These are phyloP conservation scores for Rhizophlyctis rosea DNA, from an alignment of 192 early-diverging fungal species.

Conservation along the genomic window DNA sequence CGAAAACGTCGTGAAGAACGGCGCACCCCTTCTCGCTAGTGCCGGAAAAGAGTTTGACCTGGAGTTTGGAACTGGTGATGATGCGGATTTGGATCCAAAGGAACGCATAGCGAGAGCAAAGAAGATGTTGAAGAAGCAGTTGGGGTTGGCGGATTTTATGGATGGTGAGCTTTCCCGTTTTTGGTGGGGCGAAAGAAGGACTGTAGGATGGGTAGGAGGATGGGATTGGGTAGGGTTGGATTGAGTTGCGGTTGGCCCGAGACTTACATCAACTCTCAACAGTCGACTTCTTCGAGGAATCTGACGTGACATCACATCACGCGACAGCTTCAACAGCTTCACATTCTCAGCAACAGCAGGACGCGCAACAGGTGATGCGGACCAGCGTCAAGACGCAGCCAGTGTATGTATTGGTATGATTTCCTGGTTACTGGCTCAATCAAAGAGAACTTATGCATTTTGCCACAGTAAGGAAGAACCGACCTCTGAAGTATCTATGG, in stretches of 20 bases:
- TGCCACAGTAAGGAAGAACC: not conserved
- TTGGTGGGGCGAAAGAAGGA: too few species aligned
- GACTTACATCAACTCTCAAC: too few species aligned
- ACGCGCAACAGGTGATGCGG: not conserved
- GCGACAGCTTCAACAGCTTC: not conserved
- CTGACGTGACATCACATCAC: conserved; percentile 49
- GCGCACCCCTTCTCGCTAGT: conserved; percentile 74
- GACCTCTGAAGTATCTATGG: conserved; percentile 52
- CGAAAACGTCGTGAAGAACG: conserved; percentile 71
- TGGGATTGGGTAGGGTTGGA: too few species aligned
- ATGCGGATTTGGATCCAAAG: conserved; percentile 71
- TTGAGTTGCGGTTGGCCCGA: too few species aligned
- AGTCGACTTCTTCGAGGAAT: conserved; percentile 85
- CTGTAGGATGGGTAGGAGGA: too few species aligned
- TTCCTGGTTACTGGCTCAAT: too few species aligned
- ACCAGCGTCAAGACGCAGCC: not conserved
- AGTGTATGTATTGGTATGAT: not conserved
- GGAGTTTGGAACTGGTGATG: too few species aligned
- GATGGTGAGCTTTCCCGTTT: conserved; percentile 53
- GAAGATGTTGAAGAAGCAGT: conserved; percentile 74
- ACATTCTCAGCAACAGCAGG: conserved; percentile 2
- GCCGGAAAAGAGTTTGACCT: conserved; percentile 93
- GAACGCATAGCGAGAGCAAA: conserved; percentile 81
- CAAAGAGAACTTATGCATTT: not conserved
- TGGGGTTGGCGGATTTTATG: conserved; percentile 88